phyloP scores from a whole-genome alignment of 202 grass and related monocot species.

The Brachypodium distachyon region DNA sequence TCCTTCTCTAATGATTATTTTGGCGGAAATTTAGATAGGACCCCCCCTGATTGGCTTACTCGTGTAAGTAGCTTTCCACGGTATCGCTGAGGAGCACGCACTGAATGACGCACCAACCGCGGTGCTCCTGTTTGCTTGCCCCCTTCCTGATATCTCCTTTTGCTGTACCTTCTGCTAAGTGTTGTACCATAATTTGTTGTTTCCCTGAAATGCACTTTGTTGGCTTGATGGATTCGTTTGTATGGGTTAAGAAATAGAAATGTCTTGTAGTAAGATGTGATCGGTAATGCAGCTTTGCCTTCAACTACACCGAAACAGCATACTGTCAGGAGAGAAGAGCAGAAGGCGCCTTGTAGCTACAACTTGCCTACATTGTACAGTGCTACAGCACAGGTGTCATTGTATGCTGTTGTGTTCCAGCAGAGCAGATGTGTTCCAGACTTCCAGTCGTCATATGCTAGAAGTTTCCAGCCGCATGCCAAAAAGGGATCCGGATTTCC shows the following conservation, averaged over 20 bases:
- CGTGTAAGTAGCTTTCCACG: constrained; percentile 42
- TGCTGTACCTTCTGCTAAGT: constrained; percentile 30
- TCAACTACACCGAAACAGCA: not conserved
- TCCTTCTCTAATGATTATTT: constrained; percentile 70
- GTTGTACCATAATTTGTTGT: constrained; percentile 46
- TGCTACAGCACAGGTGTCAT: not conserved
- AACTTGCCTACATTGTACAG: not conserved
- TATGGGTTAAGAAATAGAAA: not conserved
- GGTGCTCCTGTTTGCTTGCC: constrained; percentile 14
- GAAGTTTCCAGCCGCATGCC: not conserved
- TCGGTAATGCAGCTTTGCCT: not conserved
- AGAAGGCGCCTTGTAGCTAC: not conserved
- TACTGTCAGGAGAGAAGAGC: not conserved
- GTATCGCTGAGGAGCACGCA: constrained; percentile 22
- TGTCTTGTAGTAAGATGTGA: not conserved
- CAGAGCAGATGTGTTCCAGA: not conserved
- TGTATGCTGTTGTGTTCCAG: not conserved
- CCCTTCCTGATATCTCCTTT: constrained; percentile 3
- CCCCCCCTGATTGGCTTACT: constrained; percentile 55
- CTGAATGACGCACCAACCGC: constrained; percentile 20
- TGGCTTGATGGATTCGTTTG: constrained; percentile 13
- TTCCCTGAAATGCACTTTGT: constrained; percentile 25
- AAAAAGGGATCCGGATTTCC: not conserved
- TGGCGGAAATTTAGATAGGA: constrained; percentile 51
- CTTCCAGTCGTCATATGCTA: not conserved